Base-by-base conservation (phyloP, 83 land plant species). In the Picea mariana region DNA sequence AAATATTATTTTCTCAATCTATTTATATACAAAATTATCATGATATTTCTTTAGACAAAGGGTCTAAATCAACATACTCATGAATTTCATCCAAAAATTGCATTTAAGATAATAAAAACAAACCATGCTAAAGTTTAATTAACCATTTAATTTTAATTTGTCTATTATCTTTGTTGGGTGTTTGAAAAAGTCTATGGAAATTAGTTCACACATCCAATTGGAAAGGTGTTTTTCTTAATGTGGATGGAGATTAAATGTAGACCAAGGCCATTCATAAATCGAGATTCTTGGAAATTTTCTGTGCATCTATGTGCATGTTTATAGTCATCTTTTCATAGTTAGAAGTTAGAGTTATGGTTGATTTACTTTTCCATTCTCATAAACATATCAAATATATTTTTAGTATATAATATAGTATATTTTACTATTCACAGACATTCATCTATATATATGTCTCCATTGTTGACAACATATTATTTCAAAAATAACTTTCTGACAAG, bases 401-500 rank as follows among this genome's bases (percentile, higher is more conserved):
- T 31, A 31, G 34, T 31, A 73, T 11, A 20, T 24, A 47, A n/a
- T 44, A 11, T n/a, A 73, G 55, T 52, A 60, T 42, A 8, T 62
- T 40, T 44, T 26, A 24, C 61, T 67, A 24, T 42, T n/a, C 24
- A 67, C 9, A 9, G 52, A 44, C 15, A n/a, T 73, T 40, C 24
- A 73, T 44, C 55, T 17, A 16, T n/a, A 17, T 16, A n/a, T 49
- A 49, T 67, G 65, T 67, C 55, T 80, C 55, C 65, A 60, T 26
- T 76, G 82, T 68, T 78, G 76, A 40, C 89, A 96, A 97, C 82
- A 89, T 27, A 89, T 91, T 23, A 95, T 97, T 81, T 86, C 87
- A 62, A 93, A 88, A 44, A 66, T 95, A 75, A 92, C 99, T 81
- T 91, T 83, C 98, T 38, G 90, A 92, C 59, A 86, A 91, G 84